These are phyloP conservation scores for Shiraia sp. DNA, from an alignment of 2,329 filamentous ascomycete species.

Conservation along the genomic window DNA sequence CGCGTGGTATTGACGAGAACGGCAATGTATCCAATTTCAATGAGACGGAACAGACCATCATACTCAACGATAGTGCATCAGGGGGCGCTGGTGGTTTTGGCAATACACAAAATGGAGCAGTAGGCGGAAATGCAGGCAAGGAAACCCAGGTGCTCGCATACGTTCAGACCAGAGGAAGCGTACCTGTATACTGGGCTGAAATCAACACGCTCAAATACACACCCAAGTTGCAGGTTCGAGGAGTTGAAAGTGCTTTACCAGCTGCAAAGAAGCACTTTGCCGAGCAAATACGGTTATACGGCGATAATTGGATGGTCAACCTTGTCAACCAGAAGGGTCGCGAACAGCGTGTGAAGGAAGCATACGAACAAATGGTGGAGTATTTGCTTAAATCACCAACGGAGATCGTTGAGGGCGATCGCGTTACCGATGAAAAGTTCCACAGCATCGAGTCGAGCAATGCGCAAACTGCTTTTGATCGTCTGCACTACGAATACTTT, in stretches of 20 bases:
- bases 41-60: constrained; percentile 91
- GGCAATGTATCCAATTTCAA: constrained; percentile 99
- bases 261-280: constrained; percentile 87
- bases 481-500: constrained; percentile 95
- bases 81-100: constrained; percentile 78
- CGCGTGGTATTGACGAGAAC: constrained; percentile 87
- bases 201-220: constrained; percentile 92
- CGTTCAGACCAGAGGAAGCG: constrained; percentile 93
- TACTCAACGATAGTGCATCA: constrained; percentile 78
- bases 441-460: constrained; percentile 70
- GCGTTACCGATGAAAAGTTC: constrained; percentile 76
- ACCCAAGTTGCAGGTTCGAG: constrained; percentile 84
- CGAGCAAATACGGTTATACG: constrained; percentile 91
- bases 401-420: constrained; percentile 68
- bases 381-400: constrained; percentile 70
- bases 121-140: constrained; percentile 59
- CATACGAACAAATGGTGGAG: constrained; percentile 89
- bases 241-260: constrained; percentile 76
- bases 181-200: constrained; percentile 95
- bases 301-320: constrained; percentile 96
- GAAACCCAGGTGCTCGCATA: constrained; percentile 92
- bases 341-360: constrained; percentile 85
- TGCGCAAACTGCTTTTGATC: constrained; percentile 70
- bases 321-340: constrained; percentile 95
- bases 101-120: constrained; percentile 72